A percentile compares a stretch with the other conserved stretches of the same genome.
Conservation (phyloP, 1,284 basidiomycete species). For the Cutaneotrichosporon spelunceum region DNA sequence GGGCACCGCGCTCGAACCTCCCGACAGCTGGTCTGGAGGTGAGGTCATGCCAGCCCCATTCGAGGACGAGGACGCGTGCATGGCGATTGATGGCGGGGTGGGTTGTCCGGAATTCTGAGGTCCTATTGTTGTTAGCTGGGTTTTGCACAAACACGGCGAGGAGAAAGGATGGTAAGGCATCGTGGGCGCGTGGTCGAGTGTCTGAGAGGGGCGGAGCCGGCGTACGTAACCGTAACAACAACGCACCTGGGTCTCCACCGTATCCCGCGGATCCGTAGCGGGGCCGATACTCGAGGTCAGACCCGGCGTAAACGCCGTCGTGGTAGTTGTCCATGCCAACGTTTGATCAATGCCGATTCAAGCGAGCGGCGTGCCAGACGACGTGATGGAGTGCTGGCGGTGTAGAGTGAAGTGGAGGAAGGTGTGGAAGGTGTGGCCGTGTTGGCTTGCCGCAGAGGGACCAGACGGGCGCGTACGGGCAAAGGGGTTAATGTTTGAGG, state of each 20-base stretch:
- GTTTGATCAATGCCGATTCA: not conserved
- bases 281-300: conserved; percentile 1
- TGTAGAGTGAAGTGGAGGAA: not conserved
- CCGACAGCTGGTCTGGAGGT: not conserved
- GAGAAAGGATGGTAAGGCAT: not conserved
- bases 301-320: conserved; percentile 6
- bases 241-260: conserved; percentile 1
- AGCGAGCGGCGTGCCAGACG: not conserved
- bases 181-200: not conserved
- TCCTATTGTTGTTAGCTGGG: conserved; percentile 2
- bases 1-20: not conserved
- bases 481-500: not conserved
- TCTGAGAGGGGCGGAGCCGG: not conserved
- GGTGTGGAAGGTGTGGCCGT: not conserved
- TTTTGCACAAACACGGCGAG: not conserved
- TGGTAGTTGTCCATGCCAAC: conserved; percentile 7
- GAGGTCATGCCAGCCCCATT: conserved; percentile 6
- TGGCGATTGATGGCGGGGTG: not conserved
- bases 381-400: not conserved
- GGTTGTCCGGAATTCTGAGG: not conserved
- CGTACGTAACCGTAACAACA: not conserved
- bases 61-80: conserved; percentile 6
- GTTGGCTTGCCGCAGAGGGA: not conserved
- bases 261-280: conserved; percentile 2
- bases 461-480: not conserved